phyloP scores from a whole-genome alignment of 2,329 filamentous ascomycete species.

The Fusarium lateritium region DNA sequence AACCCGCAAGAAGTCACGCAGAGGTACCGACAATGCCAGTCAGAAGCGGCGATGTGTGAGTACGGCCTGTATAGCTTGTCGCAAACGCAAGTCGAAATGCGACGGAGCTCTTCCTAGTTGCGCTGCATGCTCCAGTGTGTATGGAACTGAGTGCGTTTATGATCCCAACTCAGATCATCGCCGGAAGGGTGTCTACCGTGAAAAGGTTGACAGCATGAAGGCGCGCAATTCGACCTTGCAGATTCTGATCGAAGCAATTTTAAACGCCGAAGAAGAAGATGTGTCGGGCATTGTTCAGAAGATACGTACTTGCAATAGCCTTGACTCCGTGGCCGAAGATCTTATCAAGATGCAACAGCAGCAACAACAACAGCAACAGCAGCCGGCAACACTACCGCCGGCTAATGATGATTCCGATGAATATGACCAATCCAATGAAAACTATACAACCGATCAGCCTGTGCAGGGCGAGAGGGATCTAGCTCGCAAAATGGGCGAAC shows the following conservation, averaged over 20 bases:
- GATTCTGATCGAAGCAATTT: constrained; percentile 91
- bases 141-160: constrained; percentile 91
- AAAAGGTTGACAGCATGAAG: constrained; percentile 90
- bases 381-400: constrained; percentile 50
- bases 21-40: constrained; percentile 61
- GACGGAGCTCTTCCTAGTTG: constrained; percentile 93
- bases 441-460: constrained; percentile 59
- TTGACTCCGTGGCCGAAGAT: constrained; percentile 69
- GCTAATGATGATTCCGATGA: constrained; percentile 60
- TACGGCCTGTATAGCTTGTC: constrained; percentile 87
- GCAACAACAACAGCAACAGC: constrained; percentile 55
- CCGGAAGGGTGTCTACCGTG: constrained; percentile 95
- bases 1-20: constrained; percentile 64
- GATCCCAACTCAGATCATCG: constrained; percentile 97
- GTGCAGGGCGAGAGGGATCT: constrained; percentile 81
- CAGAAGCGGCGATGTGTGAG: constrained; percentile 84
- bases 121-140: constrained; percentile 95
- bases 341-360: constrained; percentile 62
- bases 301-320: constrained; percentile 87
- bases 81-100: constrained; percentile 87
- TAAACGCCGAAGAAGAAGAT: constrained; percentile 91
- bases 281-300: constrained; percentile 85
- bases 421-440: constrained; percentile 57
- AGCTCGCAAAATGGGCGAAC: constrained; percentile 92
- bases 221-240: constrained; percentile 90